Base-by-base conservation (phyloP, 352 stramenopile species). In the Aphanomyces cochlioides region DNA sequence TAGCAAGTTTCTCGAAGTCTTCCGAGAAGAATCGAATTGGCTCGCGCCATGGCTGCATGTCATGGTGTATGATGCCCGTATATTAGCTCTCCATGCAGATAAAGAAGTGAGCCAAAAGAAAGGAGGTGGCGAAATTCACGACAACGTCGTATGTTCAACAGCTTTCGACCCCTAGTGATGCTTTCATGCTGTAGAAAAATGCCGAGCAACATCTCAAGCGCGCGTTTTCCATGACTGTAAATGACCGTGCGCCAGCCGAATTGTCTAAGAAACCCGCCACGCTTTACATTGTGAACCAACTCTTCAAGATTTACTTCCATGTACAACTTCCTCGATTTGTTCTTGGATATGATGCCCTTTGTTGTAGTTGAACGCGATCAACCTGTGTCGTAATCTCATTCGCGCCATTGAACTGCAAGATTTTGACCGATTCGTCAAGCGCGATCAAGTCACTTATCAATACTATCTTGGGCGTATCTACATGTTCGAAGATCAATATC, bases 231-330 rank as follows among this genome's bases (percentile, higher is more conserved):
- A 93, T 92, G 87, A 79, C 85, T 5, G 83, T 83, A 37, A 95
- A 95, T 73, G 87, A 93, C 67, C 85, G 87, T 73, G 87, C 84
- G 45, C 78, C 84, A 13, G 65, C 77, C 4, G 84, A 91, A 68
- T 75, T 92, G 74, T 93, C 90, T 79, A 95, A 95, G 79, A 91
- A 92, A 58, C 77, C 90, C 50, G 87, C 85, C n/a, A 79, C 84
- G 61, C 78, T 95, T 8, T 96, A 95, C 70, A 95, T 98, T 76
- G 94, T 97, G 54, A 98, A 98, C 73, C 91, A 98, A 78, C 85
- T 98, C 47, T 98, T 98, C 78, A 96, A 96, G 74, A 98, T 98
- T 79, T 98, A 98, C 82, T 98, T 98, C 79, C 91, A 93, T 57
- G 75, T 93, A 12, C 87, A 90, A 8, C 58, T 17, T 39, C 36